Base-by-base conservation (phyloP, 139 green algal species). In the Chlorella sp. region DNA sequence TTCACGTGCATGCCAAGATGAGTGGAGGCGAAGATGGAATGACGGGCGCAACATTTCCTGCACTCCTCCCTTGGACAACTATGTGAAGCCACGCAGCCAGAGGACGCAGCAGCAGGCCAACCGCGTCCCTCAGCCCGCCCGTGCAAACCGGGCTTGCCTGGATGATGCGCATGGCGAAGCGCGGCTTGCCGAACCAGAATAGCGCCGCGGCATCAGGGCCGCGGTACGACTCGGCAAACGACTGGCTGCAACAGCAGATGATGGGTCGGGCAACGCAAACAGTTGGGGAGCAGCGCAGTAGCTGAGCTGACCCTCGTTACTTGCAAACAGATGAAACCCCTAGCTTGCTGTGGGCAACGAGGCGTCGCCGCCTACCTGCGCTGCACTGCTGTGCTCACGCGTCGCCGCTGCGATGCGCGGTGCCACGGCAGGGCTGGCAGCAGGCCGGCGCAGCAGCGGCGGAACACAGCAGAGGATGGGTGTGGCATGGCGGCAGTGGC, bases 171-270 rank as follows among this genome's bases (percentile, higher is more conserved):
- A 91, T 81, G 57, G 87, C 74, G 5, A 91, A 16, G 44, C 83
- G 87, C 0, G 87, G 87, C 38, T 63, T 55, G 36, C 70, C 44
- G 60, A 91, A 83, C 82, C 82, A 88, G 57, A 91, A 91, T 2
- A 91, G 76, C 62, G 68, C 16, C 28, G 74, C 74, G 7, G 74
- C 74, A 4, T 81, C 74, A 0, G 74, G 74, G 12, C 74, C 74
- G 17, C 74, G 56, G 56, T 81, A 81, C 0, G 21, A 4, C 17
- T 67, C 74, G 16, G 74, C 21, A 69, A 82, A 82, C 20, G 76
- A 82, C 36, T 82, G 60, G 56, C 57, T 82, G 51, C 51, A 21
- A 60, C 2, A 60, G 15, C 51, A 60, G 11, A 15, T 20, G 51
- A 21, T 21, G 15, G 44, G 44, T 17, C 44, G 44, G 11, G 44